These are phyloP conservation scores for Pichia gijzeniarum DNA, from an alignment of 805 yeast species.

Conservation along the genomic window DNA sequence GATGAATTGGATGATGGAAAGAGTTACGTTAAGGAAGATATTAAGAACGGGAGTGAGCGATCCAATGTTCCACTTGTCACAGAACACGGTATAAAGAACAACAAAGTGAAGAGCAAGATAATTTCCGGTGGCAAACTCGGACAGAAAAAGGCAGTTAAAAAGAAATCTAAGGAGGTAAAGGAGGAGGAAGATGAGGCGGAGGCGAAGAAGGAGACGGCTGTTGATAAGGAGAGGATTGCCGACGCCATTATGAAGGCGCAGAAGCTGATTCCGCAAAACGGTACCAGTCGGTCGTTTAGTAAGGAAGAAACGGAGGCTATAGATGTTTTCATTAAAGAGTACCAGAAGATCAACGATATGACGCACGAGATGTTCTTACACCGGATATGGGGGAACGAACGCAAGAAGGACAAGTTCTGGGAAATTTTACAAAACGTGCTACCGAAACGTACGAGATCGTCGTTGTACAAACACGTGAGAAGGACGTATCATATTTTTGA, in stretches of 20 bases:
- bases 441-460: constrained; percentile 82
- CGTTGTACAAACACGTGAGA: constrained; percentile 88
- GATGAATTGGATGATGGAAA: too few species aligned
- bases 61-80: too few species aligned
- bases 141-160: not conserved
- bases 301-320: constrained; percentile 63
- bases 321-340: constrained; percentile 65
- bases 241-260: constrained; percentile 41
- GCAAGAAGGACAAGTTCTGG: constrained; percentile 89
- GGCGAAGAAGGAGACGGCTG: not conserved
- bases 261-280: constrained; percentile 18
- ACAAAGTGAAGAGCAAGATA: not conserved
- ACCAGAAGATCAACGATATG: constrained; percentile 55
- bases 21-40: too few species aligned
- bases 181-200: not conserved
- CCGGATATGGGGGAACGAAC: constrained; percentile 80
- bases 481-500: constrained; percentile 83
- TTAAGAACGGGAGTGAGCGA: too few species aligned
- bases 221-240: constrained; percentile 30
- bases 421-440: constrained; percentile 69
- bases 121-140: not conserved
- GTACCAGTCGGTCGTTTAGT: constrained; percentile 38
- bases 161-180: not conserved
- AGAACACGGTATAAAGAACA: not conserved
- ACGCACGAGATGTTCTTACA: constrained; percentile 67